Conservation (phyloP, 2,329 filamentous ascomycete genomes). For the Nothomitra cinnamomea region DNA sequence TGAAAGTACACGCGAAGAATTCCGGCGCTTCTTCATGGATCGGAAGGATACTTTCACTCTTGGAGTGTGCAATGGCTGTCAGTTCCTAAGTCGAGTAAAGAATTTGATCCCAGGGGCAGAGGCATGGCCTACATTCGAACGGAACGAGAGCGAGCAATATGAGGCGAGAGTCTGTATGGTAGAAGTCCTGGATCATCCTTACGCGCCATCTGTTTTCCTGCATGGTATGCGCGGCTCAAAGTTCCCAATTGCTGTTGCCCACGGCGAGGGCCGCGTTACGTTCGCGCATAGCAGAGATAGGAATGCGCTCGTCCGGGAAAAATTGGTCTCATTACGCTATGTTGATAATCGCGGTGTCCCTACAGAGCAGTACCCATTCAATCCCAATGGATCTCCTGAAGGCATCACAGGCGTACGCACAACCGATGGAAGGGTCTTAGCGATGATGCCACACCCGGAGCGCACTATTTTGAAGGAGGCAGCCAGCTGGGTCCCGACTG, state of each 20-base stretch:
- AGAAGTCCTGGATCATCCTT: conserved; percentile 41
- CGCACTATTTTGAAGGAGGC: conserved; percentile 70
- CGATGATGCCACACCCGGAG: conserved; percentile 89
- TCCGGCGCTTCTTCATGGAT: conserved; percentile 61
- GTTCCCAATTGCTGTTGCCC: conserved; percentile 73
- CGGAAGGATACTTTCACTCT: conserved; percentile 80
- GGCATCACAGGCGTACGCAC: conserved; percentile 70
- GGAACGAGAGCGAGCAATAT: conserved; percentile 76
- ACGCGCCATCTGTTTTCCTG: conserved; percentile 60
- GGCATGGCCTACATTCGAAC: conserved; percentile 72
- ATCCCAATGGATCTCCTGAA: conserved; percentile 70
- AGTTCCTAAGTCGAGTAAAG: conserved; percentile 75
- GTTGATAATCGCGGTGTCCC: conserved; percentile 63
- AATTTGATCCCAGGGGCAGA: conserved; percentile 70
- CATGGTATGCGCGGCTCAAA: conserved; percentile 70
- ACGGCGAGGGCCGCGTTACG: conserved; percentile 74
- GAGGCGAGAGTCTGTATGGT: conserved; percentile 81
- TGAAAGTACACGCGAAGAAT: conserved; percentile 55
- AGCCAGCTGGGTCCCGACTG: conserved; percentile 55
- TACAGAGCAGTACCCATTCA: conserved; percentile 74
- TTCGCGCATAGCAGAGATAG: conserved; percentile 40
- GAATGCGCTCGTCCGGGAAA: conserved; percentile 22
- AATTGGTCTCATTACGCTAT: conserved; percentile 64
- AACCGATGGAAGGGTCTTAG: conserved; percentile 62
- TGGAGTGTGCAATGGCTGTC: conserved; percentile 94